Percentiles rank a stretch among this genome's conserved stretches.
Conservation (phyloP, 1,139 yeast genomes). For the Sugiyamaella pinicola region DNA sequence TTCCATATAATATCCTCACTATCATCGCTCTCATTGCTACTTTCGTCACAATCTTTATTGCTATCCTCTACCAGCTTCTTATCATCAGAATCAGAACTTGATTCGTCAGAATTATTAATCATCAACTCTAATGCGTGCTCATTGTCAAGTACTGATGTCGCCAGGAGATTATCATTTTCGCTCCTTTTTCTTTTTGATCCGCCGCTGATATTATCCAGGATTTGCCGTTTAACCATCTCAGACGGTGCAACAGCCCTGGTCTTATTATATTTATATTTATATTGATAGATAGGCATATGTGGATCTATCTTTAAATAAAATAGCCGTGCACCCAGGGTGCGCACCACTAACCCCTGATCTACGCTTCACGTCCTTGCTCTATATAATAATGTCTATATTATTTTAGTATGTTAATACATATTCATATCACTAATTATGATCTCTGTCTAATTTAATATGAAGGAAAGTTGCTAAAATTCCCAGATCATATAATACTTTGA, state of each 20-base stretch:
- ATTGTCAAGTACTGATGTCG: neutral
- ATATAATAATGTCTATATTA: neutral
- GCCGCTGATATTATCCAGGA: neutral
- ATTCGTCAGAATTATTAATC: neutral
- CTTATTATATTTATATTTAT: too few relatives aligned
- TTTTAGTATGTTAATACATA: too few relatives aligned
- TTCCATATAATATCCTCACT: constrained; percentile 16
- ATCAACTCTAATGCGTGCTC: constrained; percentile 4
- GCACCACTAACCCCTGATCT: too few relatives aligned
- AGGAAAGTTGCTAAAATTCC: constrained; percentile 34
- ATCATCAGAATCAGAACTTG: neutral
- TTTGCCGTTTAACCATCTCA: neutral
- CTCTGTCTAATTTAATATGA: constrained; percentile 32
- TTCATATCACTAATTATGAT: constrained; percentile 17
- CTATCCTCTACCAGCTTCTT: neutral
- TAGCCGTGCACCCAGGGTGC: too few relatives aligned
- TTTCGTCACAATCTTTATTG: too few relatives aligned
- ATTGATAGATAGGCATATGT: too few relatives aligned
- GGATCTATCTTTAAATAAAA: too few relatives aligned
- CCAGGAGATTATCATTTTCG: neutral
- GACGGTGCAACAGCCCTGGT: too few relatives aligned
- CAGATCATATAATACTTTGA: constrained; percentile 42
- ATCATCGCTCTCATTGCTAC: neutral
- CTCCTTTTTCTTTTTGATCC: neutral
- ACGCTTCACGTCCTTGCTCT: neutral